Evolutionary conservation across 805 yeast genomes (phyloP).

Genomic region (Schwanniomyces occidentalis): DNA sequence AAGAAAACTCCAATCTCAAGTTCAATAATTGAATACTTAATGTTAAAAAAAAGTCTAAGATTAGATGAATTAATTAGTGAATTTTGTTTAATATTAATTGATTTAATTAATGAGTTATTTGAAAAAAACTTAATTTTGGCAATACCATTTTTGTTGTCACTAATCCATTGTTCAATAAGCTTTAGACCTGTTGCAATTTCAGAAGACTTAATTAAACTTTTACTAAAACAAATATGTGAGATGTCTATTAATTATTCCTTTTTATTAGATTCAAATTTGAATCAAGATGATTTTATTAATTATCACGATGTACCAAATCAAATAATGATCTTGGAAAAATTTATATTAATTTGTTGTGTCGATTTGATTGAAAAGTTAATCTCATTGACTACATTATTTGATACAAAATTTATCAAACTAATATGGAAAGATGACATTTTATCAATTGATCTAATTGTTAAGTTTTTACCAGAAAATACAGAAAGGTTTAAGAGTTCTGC

Average conservation of each 20-base stretch:
- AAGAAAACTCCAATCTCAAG: slow-evolving; percentile 33
- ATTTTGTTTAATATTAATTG: slow-evolving; percentile 28
- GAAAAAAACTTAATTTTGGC: slow-evolving; percentile 30
- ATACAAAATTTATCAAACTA: slow-evolving; percentile 13
- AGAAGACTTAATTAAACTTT: slow-evolving; percentile 23
- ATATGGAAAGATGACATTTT: slow-evolving; percentile 30
- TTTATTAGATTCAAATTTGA: slow-evolving; percentile 25
- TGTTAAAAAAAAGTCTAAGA: slow-evolving; percentile 44
- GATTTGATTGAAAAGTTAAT: slow-evolving; percentile 56
- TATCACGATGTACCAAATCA: slow-evolving; percentile 34
- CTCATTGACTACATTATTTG: slow-evolving; percentile 21
- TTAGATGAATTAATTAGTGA: slow-evolving; percentile 50
- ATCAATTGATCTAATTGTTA: slow-evolving; percentile 31
- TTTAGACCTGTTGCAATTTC: slow-evolving; percentile 66
- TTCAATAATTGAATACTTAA: slow-evolving; percentile 42
- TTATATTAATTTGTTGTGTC: slow-evolving; percentile 50
- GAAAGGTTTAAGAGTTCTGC: slow-evolving; percentile 35
- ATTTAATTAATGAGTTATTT: slow-evolving; percentile 31
- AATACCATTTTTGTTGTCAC: slow-evolving; percentile 60
- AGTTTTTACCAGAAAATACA: slow-evolving; percentile 51
- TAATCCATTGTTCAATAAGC: slow-evolving; percentile 53
- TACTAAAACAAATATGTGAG: slow-evolving; percentile 15
- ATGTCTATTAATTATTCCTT: slow-evolving; percentile 21
- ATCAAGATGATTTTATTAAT: slow-evolving; percentile 28
- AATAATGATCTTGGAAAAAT: slow-evolving; percentile 43